Conservation (phyloP, 192 early-diverging fungal species). For the Entomortierella parvispora region DNA sequence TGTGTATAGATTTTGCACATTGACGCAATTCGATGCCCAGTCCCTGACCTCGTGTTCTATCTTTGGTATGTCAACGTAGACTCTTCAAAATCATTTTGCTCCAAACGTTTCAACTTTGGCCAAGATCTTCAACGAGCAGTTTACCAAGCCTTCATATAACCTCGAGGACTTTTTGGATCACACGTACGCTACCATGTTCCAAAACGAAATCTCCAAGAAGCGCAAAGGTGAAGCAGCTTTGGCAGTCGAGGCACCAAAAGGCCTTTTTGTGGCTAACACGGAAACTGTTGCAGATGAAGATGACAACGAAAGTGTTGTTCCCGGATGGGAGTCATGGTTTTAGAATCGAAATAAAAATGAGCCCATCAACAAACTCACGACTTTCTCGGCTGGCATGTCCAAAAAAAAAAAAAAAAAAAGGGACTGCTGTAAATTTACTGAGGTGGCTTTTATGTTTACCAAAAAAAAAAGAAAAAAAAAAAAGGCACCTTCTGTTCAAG, state of each 20-base stretch:
- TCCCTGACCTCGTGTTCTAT: neutral
- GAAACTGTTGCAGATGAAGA: constrained; percentile 1
- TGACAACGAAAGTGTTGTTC: constrained; percentile 16
- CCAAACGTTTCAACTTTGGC: constrained; percentile 88
- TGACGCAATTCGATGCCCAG: neutral
- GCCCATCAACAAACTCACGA: too few species aligned
- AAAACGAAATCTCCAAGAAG: constrained; percentile 65
- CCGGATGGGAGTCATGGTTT: constrained; percentile 48
- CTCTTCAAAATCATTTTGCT: constrained; percentile 87
- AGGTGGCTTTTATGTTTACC: too few species aligned
- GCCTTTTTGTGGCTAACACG: constrained; percentile 49
- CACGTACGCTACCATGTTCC: constrained; percentile 80
- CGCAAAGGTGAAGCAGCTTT: constrained; percentile 72
- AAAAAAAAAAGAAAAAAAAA: too few species aligned
- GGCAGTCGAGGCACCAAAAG: constrained; percentile 63
- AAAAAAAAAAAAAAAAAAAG: too few species aligned
- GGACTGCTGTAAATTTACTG: too few species aligned
- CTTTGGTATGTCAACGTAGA: constrained; percentile 51
- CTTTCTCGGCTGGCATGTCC: too few species aligned
- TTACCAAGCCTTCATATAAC: constrained; percentile 86
- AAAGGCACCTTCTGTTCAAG: neutral
- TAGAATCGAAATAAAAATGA: constrained; percentile 13
- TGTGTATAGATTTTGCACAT: neutral
- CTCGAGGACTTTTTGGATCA: constrained; percentile 98
- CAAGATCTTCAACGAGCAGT: constrained; percentile 86